phyloP scores from a whole-genome alignment of 2,329 filamentous ascomycete genomes.

The Botrytis paeoniae region DNA sequence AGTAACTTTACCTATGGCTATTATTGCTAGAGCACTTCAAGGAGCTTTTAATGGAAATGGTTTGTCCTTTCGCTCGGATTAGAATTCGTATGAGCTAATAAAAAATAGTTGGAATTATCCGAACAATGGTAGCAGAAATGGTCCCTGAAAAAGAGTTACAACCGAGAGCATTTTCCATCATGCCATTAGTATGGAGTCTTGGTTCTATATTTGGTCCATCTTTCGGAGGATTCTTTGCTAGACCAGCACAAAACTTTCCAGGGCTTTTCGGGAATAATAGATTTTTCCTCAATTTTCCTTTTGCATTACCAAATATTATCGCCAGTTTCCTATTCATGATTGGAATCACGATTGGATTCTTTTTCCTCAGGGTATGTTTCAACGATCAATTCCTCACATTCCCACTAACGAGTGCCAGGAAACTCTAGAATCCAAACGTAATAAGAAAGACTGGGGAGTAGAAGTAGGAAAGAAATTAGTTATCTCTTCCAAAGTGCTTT shows the following conservation, averaged over 20 bases:
- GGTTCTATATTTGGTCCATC: conserved; percentile 85
- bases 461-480: conserved; percentile 66
- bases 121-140: conserved; percentile 90
- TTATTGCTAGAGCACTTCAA: conserved; percentile 71
- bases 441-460: conserved; percentile 71
- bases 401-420: conserved; percentile 51
- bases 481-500: conserved; percentile 34
- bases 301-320: conserved; percentile 78
- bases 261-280: conserved; percentile 61
- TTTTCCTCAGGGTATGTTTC: conserved; percentile 68
- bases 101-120: conserved; percentile 72
- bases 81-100: conserved; percentile 26
- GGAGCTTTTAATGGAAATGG: conserved; percentile 85
- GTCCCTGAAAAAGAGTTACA: conserved; percentile 84
- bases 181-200: conserved; percentile 88
- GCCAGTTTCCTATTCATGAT: conserved; percentile 73
- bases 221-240: conserved; percentile 82
- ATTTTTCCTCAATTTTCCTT: conserved; percentile 76
- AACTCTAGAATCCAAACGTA: conserved; percentile 70
- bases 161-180: conserved; percentile 84
- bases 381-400: not conserved
- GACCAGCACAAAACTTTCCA: conserved; percentile 74
- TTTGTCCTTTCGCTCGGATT: conserved; percentile 33
- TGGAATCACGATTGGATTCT: conserved; percentile 67
- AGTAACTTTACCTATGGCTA: conserved; percentile 73